Base-by-base conservation (phyloP, 2,329 filamentous ascomycete species). In the Sporothrix mexicana region DNA sequence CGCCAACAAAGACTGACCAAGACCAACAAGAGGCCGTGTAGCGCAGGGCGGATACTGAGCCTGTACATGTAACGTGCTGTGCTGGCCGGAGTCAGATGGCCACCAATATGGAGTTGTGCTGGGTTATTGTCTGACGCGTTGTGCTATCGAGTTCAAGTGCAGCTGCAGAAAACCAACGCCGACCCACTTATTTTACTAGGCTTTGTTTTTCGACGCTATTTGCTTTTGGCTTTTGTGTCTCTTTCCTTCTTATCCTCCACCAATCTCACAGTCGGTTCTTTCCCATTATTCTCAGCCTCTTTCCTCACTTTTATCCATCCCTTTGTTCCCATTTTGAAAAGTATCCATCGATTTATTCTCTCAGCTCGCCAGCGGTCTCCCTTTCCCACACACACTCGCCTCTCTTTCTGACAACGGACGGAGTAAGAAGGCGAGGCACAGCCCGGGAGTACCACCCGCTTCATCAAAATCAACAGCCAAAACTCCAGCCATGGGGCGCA, bases 161-260 rank as follows among this genome's bases (percentile, higher is more conserved):
- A 51, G 25, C 45, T 47, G 64, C 68, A 70, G 53, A 70, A 36
- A 36, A 23, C 64, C 51, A 47, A 55, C 25, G 13, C 53, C 17
- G 36, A 13, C 8, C 67, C 51, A 41, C 51, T 69, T 59, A 45
- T 43, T 13, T 8, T 25, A 12, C 10, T 41, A 4, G 64, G 45
- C 15, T 25, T 45, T 57, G 20, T 4, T 59, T 55, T 55, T 70
- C 41, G 68, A 20, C 53, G 68, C 53, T 61, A 61, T 61, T 70
- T 36, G 51, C 7, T 49, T 13, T 20, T 68, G n/a, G n/a, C 30
- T 41, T 43, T 36, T 36, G 30, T 36, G 23, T 10, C 15, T 43
- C 36, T 20, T 43, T 41, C 36, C n/a, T 4, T 41, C 45, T 36
- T 68, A n/a, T 17, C n/a, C n/a, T 53, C 45, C 20, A 36, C 41